Evolutionary conservation across 2,329 filamentous ascomycete species (phyloP).

Genomic region (Nannizziopsis barbatae): DNA sequence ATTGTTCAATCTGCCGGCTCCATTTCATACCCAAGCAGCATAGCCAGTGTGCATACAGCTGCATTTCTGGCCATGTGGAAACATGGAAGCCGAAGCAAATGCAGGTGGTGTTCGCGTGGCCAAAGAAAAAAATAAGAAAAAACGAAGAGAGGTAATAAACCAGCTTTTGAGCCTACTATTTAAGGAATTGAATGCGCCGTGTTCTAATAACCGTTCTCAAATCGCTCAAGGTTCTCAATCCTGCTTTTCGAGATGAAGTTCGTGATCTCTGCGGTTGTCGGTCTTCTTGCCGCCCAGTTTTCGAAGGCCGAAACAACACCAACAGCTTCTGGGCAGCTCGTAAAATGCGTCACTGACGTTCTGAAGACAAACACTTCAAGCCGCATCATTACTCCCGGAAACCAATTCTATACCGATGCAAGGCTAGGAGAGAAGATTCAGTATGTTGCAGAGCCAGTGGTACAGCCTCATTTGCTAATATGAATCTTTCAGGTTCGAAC

Average conservation of each 20-base stretch:
- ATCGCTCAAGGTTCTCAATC: background rate
- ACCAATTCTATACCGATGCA: background rate
- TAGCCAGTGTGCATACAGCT: no score
- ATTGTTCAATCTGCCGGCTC: no score
- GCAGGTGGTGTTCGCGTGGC: no score
- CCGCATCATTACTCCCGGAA: background rate
- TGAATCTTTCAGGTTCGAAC: background rate
- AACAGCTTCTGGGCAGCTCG: background rate
- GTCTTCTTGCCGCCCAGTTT: background rate
- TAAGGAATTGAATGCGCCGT: background rate
- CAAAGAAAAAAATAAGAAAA: no score
- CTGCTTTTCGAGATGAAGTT: background rate
- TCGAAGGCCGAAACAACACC: background rate
- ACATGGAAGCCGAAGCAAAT: no score
- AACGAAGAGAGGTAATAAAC: no score
- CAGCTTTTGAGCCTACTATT: background rate
- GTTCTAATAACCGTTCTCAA: background rate
- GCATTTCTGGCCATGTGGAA: no score
- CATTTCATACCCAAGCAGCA: no score
- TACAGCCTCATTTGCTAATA: background rate
- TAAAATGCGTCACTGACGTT: background rate
- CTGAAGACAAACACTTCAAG: conserved; percentile 1
- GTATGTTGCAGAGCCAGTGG: background rate
- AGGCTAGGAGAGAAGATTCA: conserved; percentile 1
- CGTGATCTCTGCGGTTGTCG: background rate